Percentiles rank a stretch among this genome's conserved stretches.
Conservation (phyloP, 345 rosid species). For the Hibiscus syriacus region DNA sequence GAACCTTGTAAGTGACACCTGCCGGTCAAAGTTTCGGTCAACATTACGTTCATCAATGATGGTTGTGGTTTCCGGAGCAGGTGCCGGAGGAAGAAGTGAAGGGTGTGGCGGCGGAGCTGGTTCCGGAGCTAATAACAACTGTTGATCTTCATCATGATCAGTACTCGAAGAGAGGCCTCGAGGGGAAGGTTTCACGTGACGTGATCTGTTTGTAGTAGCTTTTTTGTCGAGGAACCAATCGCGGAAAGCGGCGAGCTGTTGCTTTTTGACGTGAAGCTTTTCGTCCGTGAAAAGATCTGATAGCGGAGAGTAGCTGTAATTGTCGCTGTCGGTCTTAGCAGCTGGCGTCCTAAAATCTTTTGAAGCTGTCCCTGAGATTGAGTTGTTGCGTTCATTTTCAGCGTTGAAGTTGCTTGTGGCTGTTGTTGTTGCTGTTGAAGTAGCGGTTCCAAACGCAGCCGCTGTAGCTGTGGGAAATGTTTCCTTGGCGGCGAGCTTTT, state of each 20-base stretch:
- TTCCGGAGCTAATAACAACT: conserved; percentile 32
- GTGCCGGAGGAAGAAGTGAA: not conserved
- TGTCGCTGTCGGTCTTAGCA: not conserved
- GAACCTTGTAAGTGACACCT: conserved; percentile 61
- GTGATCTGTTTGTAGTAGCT: conserved; percentile 20
- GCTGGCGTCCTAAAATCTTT: not conserved
- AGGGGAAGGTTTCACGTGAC: conserved; percentile 29
- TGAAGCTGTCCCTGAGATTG: conserved; percentile 13
- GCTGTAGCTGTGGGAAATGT: not conserved
- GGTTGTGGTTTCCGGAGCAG: conserved; percentile 14
- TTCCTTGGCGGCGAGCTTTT: conserved; percentile 20
- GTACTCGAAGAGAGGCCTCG: conserved; percentile 24
- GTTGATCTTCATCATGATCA: conserved; percentile 41
- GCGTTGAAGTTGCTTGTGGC: not conserved
- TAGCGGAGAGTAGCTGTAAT: conserved; percentile 18
- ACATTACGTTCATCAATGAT: conserved; percentile 28
- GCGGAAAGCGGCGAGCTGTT: conserved; percentile 50
- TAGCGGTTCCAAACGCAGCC: not conserved
- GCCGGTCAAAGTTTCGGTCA: conserved; percentile 52
- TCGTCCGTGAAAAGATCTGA: conserved; percentile 57
- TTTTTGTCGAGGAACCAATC: conserved; percentile 64
- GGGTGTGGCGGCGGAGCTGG: conserved; percentile 17
- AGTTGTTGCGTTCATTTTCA: conserved; percentile 27
- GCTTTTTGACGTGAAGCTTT: conserved; percentile 43
- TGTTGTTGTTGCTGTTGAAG: too few species aligned